Evolutionary conservation across 768 basidiomycete genomes (phyloP).

Genomic region (Termitomyces titanicus): DNA sequence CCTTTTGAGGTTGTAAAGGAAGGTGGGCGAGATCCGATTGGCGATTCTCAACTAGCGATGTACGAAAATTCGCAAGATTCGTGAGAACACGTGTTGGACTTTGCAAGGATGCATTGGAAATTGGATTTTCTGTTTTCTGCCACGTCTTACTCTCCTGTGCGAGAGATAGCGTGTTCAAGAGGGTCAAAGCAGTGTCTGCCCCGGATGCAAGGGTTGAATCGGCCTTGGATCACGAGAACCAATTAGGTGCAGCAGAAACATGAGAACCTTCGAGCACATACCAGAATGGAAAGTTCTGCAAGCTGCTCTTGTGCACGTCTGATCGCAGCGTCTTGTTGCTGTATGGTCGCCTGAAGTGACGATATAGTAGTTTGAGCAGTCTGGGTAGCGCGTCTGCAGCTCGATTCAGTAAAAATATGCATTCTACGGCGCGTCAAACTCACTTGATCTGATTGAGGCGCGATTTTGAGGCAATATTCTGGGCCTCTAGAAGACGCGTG

Average conservation of each 20-base stretch:
- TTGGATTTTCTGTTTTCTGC: not conserved
- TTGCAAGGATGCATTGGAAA: not conserved
- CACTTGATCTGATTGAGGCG: conserved; percentile 29
- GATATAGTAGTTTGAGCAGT: conserved; percentile 20
- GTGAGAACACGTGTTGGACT: conserved; percentile 1
- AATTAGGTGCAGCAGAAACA: not conserved
- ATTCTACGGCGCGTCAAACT: not conserved
- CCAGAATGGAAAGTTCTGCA: conserved; percentile 26
- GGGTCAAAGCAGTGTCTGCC: conserved; percentile 7
- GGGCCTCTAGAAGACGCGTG: conserved; percentile 22
- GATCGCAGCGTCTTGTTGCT: conserved; percentile 18
- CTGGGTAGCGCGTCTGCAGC: conserved; percentile 21
- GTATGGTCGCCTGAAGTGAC: conserved; percentile 19
- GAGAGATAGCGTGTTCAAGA: conserved; percentile 7
- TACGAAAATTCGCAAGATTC: conserved; percentile 10
- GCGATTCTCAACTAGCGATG: conserved; percentile 5
- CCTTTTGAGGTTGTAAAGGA: not conserved
- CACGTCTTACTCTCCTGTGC: not conserved
- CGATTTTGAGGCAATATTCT: conserved; percentile 21
- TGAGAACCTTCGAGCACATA: not conserved
- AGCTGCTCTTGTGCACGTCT: conserved; percentile 19
- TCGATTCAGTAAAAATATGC: not conserved
- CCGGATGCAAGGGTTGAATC: conserved; percentile 13
- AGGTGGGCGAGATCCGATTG: conserved; percentile 1
- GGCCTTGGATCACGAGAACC: conserved; percentile 1